Conservation (phyloP, 345 rosid genomes). For the Salix viminalis region DNA sequence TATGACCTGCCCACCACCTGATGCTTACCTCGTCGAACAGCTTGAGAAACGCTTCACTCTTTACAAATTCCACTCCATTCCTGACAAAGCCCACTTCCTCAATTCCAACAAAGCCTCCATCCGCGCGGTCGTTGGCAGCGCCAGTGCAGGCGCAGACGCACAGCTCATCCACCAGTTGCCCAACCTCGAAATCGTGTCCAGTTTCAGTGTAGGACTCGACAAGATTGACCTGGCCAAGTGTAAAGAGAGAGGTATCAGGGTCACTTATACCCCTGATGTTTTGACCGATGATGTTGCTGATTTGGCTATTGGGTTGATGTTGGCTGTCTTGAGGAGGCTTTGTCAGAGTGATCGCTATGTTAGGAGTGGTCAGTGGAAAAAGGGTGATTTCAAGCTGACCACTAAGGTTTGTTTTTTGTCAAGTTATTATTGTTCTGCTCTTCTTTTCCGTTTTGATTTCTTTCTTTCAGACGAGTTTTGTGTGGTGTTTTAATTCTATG, state of each 20-base stretch:
- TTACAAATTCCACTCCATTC: constrained; percentile 40
- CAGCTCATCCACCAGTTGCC: constrained; percentile 60
- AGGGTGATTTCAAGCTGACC: constrained; percentile 53
- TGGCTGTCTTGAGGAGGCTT: constrained; percentile 67
- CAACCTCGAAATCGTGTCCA: constrained; percentile 65
- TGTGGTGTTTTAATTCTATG: not conserved
- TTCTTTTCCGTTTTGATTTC: not conserved
- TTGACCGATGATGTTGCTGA: constrained; percentile 87
- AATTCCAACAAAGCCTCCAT: constrained; percentile 39
- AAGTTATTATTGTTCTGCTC: not conserved
- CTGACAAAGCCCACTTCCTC: constrained; percentile 44
- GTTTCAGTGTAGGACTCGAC: constrained; percentile 78
- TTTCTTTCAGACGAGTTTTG: not conserved
- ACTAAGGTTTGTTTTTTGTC: constrained; percentile 48
- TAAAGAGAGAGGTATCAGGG: constrained; percentile 58
- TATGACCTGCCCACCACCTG: constrained; percentile 56
- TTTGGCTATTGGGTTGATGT: constrained; percentile 64
- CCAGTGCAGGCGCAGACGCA: constrained; percentile 60
- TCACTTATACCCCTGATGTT: constrained; percentile 86
- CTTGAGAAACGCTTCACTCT: constrained; percentile 71
- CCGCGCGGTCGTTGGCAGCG: constrained; percentile 73
- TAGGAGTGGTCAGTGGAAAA: constrained; percentile 69
- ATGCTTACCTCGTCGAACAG: constrained; percentile 54
- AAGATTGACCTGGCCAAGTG: constrained; percentile 77
- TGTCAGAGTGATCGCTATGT: constrained; percentile 63